Conservation (phyloP, 1,284 basidiomycete genomes). For the Melampsora americana region DNA sequence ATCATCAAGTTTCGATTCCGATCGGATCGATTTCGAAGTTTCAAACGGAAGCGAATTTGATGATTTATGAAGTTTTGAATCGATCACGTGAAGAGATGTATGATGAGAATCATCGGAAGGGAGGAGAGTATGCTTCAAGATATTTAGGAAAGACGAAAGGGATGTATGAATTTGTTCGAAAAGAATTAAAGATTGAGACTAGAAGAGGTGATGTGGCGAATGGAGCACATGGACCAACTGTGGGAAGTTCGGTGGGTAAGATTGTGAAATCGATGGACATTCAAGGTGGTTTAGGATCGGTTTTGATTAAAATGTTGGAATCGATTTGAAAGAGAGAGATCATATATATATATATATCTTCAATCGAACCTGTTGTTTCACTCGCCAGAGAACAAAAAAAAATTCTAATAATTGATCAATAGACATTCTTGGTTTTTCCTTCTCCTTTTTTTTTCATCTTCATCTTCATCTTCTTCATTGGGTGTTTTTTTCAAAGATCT, state of each 20-base stretch:
- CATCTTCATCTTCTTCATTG: too few relatives aligned
- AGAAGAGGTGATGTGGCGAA: conserved; percentile 12
- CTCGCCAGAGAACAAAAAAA: too few relatives aligned
- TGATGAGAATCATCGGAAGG: not conserved
- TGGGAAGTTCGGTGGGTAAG: conserved; percentile 15
- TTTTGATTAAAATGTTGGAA: not conserved
- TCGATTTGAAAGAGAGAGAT: too few relatives aligned
- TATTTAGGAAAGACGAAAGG: conserved; percentile 6
- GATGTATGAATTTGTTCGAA: conserved; percentile 22
- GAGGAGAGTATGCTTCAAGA: not conserved
- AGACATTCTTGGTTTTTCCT: too few relatives aligned
- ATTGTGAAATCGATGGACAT: conserved; percentile 12
- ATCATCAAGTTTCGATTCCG: not conserved
- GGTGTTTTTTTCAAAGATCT: too few relatives aligned
- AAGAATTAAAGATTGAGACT: not conserved
- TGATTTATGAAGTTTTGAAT: not conserved
- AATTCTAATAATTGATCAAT: too few relatives aligned
- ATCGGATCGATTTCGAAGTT: not conserved
- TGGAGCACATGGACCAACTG: not conserved
- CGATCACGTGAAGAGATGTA: not conserved
- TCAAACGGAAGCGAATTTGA: not conserved
- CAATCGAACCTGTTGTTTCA: too few relatives aligned
- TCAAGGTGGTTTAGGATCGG: not conserved
- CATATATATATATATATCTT: too few relatives aligned
- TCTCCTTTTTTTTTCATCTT: too few relatives aligned